phyloP scores from a whole-genome alignment of 2,329 filamentous ascomycete species.

The Aspergillus novofumigatus region DNA sequence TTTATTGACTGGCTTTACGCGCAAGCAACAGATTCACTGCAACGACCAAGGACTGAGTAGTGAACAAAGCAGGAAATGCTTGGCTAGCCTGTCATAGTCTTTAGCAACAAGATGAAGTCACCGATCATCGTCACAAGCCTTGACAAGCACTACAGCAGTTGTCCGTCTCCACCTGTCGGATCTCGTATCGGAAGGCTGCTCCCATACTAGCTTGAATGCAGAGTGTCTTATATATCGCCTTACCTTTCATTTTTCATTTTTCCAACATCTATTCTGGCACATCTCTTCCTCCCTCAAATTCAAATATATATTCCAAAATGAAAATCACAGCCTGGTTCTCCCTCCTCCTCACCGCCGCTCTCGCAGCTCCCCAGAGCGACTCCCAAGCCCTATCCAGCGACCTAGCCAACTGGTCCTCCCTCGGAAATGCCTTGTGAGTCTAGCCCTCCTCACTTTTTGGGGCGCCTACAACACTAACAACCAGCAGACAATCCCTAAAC shows the following conservation, averaged over 20 bases:
- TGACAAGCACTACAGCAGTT: not conserved
- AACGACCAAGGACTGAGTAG: no score
- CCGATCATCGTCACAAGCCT: not conserved
- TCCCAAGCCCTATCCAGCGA: slow-evolving; percentile 8
- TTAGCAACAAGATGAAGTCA: not conserved
- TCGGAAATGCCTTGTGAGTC: slow-evolving; percentile 20
- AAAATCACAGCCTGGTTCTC: slow-evolving; percentile 11
- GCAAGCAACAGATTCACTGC: no score
- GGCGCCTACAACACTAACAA: slow-evolving; percentile 3
- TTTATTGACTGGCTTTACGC: no score
- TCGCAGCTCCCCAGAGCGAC: slow-evolving; percentile 9
- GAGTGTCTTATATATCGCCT: not conserved
- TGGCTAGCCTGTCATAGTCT: not conserved
- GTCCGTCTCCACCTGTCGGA: not conserved
- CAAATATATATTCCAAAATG: slow-evolving; percentile 10
- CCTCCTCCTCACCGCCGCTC: slow-evolving; percentile 13
- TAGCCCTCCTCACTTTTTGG: not conserved
- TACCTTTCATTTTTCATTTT: not conserved
- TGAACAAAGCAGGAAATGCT: not conserved
- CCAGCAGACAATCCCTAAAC: slow-evolving; percentile 10
- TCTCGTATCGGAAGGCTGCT: not conserved
- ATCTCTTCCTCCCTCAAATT: not conserved
- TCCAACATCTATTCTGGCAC: not conserved
- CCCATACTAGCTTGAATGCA: not conserved
- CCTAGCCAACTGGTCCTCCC: slow-evolving; percentile 14